Evolutionary conservation across 2,329 filamentous ascomycete species (phyloP).

Genomic region (Pestalotiopsis sp.): DNA sequence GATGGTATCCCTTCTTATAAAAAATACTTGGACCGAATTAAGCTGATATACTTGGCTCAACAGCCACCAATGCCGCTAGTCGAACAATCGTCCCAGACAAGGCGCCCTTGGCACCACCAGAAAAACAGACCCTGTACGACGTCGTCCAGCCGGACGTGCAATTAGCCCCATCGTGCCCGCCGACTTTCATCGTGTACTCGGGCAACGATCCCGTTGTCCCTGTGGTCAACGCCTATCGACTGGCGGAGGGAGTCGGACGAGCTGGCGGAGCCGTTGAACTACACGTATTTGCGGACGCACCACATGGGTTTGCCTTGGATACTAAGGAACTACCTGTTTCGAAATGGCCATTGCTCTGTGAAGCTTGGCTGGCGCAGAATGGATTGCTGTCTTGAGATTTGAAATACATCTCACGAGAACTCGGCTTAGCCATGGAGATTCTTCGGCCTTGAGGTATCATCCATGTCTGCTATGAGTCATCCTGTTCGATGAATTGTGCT

Average conservation of each 20-base stretch:
- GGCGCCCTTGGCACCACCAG: constrained; percentile 22
- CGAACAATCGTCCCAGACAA: constrained; percentile 22
- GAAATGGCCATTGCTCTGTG: constrained; percentile 20
- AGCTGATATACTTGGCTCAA: too few relatives aligned
- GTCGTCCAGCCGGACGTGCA: constrained; percentile 23
- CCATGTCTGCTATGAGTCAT: too few relatives aligned
- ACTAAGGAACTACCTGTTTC: constrained; percentile 21
- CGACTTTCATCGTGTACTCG: constrained; percentile 23
- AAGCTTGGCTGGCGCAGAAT: constrained; percentile 20
- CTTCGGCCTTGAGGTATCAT: too few relatives aligned
- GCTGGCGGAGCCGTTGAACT: constrained; percentile 20
- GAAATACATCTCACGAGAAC: too few relatives aligned
- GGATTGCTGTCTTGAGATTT: constrained; percentile 4
- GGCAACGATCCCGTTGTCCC: constrained; percentile 22
- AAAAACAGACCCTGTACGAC: constrained; percentile 24
- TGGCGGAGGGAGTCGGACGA: constrained; percentile 18
- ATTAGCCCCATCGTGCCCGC: constrained; percentile 17
- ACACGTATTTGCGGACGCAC: constrained; percentile 23
- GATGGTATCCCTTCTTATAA: too few relatives aligned
- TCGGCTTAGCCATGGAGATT: too few relatives aligned
- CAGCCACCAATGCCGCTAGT: constrained; percentile 21
- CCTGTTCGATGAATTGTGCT: too few relatives aligned
- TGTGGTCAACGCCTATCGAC: constrained; percentile 23
- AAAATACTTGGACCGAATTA: too few relatives aligned
- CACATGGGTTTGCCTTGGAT: constrained; percentile 23